These are phyloP conservation scores for Dovyalis caffra DNA, from an alignment of 345 rosid species.

Conservation along the genomic window DNA sequence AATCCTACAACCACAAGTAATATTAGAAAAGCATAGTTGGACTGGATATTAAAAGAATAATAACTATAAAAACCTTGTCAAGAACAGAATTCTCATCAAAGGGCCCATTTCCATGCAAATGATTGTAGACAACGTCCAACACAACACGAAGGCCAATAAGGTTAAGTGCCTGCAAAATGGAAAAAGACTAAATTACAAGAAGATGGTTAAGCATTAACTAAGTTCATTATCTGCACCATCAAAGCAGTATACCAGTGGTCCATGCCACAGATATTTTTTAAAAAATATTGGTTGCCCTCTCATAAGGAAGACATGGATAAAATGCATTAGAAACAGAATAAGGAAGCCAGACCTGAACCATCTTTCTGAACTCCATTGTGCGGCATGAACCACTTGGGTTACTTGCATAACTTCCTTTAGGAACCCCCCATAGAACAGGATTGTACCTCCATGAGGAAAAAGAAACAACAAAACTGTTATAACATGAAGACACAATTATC, in stretches of 20 bases:
- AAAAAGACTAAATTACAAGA: conserved; percentile 9
- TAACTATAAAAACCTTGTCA: conserved; percentile 62
- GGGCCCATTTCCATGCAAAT: conserved; percentile 87
- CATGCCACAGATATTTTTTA: conserved; percentile 2
- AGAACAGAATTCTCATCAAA: conserved; percentile 73
- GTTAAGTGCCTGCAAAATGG: conserved; percentile 63
- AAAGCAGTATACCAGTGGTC: conserved; percentile 9
- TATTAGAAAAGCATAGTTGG: not conserved
- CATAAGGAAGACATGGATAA: not conserved
- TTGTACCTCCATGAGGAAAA: conserved; percentile 61
- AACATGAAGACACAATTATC: not conserved
- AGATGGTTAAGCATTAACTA: conserved; percentile 6
- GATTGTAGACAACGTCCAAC: conserved; percentile 94
- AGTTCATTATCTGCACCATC: not conserved
- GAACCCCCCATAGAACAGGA: conserved; percentile 96
- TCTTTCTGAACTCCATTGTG: conserved; percentile 75
- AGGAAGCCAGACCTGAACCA: conserved; percentile 74
- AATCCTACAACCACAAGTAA: conserved; percentile 1
- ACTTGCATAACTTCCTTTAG: conserved; percentile 97
- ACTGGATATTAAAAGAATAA: not conserved
- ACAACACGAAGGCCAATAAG: conserved; percentile 64
- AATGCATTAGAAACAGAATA: conserved; percentile 1
- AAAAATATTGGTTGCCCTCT: not conserved
- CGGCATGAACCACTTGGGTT: conserved; percentile 72
- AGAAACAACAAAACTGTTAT: conserved; percentile 2